Evolutionary conservation across 345 rosid species (phyloP).

Genomic region (Isatis tinctoria): DNA sequence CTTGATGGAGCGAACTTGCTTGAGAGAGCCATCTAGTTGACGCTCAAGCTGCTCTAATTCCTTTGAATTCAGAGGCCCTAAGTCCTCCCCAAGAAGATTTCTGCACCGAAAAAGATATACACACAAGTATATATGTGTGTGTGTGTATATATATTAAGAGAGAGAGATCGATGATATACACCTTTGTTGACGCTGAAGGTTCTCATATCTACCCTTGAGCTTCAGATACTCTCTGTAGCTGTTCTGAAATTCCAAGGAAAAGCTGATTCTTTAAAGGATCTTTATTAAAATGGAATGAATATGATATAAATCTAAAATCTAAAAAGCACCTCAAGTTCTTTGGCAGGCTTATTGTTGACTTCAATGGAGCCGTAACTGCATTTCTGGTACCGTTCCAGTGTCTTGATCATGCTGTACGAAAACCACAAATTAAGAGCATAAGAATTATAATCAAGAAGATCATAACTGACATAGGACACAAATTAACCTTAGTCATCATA

Average conservation of each 20-base stretch:
- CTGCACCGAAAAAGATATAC: conserved; percentile 32
- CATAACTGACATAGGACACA: conserved; percentile 1
- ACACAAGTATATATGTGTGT: not conserved
- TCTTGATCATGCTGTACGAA: conserved; percentile 75
- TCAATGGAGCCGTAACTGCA: conserved; percentile 90
- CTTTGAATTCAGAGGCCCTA: conserved; percentile 54
- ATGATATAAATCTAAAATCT: not conserved
- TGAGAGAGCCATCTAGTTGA: conserved; percentile 71
- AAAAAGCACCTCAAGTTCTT: conserved; percentile 74
- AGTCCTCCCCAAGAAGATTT: conserved; percentile 84
- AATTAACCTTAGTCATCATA: not conserved
- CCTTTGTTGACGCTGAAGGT: conserved; percentile 88
- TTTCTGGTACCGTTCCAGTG: conserved; percentile 90
- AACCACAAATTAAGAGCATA: not conserved
- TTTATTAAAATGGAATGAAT: not conserved
- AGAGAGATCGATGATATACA: not conserved
- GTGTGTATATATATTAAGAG: not conserved
- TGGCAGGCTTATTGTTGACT: conserved; percentile 73
- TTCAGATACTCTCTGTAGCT: conserved; percentile 91
- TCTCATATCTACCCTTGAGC: conserved; percentile 70
- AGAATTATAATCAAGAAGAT: not conserved
- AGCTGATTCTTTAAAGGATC: not conserved
- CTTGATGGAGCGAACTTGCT: conserved; percentile 73
- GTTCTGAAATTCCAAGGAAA: conserved; percentile 41
- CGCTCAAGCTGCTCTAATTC: conserved; percentile 76